Base-by-base conservation (phyloP, 441 rosid genomes). In the Aleurites moluccanus region DNA sequence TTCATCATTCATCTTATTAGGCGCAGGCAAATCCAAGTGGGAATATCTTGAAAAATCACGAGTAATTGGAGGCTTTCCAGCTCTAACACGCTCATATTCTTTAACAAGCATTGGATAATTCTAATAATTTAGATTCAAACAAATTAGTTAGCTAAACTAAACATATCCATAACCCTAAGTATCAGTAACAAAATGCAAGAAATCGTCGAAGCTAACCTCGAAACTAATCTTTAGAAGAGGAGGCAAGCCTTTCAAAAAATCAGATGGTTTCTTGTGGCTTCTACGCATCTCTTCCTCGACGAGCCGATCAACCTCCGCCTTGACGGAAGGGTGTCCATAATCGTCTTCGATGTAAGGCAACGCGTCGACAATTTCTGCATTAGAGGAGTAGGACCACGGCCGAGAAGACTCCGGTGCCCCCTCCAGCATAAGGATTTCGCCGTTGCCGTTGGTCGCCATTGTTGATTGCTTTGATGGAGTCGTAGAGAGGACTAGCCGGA, bases 291-390 rank as follows among this genome's bases (percentile, higher is more conserved):
- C 99, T 69, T 92, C 98, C 81, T 91, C 97, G 47, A 93, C 91
- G 40, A 93, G 84, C 6, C 92, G 92, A 77, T 92, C 98, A 8
- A 91, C 98, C 85, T 95, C 99, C 4, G 84, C 84, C 76, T 92
- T 93, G 67, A 95, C 84, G 75, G 68, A 73, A 2, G 93, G 92
- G 71, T 91, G 79, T 13, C 89, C 91, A 56, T 93, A 95, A 80
- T 95, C 97, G 67, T 89, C 98, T 83, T 95, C 99, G n/a, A 95
- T 95, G 85, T 95, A 93, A 55, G 98, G 99, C 82, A 95, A 86
- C 13, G 99, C 95, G 77, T 92, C 99, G 52, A 95, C 85, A 33
- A 86, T 83, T 80, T 95, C 94, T 0, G 97, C 94, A 72, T 79
- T 88, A 11, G 86, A 83, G 45, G 90, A 74, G 60, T 79, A 81